These are phyloP conservation scores for Didymella exigua DNA, from an alignment of 2,329 filamentous ascomycete genomes.

Conservation along the genomic window DNA sequence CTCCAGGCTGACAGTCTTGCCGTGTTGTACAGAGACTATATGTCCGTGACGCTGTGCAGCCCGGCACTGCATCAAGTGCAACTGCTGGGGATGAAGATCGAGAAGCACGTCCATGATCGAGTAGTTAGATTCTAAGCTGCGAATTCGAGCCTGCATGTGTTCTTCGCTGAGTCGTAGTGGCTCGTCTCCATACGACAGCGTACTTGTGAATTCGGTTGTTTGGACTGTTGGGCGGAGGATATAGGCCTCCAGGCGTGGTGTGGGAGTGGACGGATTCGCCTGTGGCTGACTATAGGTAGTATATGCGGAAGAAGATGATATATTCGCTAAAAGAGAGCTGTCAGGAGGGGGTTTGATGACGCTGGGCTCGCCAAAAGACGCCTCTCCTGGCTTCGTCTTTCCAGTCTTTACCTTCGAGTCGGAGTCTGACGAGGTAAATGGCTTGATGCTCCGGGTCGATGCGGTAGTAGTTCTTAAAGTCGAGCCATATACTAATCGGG, in stretches of 20 bases:
- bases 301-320: background rate
- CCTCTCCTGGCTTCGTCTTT: background rate
- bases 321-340: background rate
- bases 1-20: background rate
- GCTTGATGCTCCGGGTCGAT: background rate
- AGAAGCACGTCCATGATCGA: slow-evolving; percentile 26
- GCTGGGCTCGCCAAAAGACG: slow-evolving; percentile 1
- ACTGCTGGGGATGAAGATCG: slow-evolving; percentile 20
- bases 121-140: slow-evolving; percentile 3
- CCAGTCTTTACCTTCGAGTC: background rate
- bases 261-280: background rate
- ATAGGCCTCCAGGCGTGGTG: slow-evolving; percentile 5
- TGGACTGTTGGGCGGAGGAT: background rate
- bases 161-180: background rate
- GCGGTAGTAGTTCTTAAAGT: background rate
- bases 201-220: background rate
- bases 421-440: background rate
- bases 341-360: background rate
- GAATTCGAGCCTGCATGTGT: background rate
- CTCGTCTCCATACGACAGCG: background rate
- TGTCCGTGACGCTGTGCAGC: slow-evolving; percentile 20
- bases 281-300: background rate
- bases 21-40: slow-evolving; percentile 22
- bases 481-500: background rate
- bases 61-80: slow-evolving; percentile 20